These are phyloP conservation scores for Puya raimondii DNA, from an alignment of 176 grass and related monocot genomes.

Conservation along the genomic window DNA sequence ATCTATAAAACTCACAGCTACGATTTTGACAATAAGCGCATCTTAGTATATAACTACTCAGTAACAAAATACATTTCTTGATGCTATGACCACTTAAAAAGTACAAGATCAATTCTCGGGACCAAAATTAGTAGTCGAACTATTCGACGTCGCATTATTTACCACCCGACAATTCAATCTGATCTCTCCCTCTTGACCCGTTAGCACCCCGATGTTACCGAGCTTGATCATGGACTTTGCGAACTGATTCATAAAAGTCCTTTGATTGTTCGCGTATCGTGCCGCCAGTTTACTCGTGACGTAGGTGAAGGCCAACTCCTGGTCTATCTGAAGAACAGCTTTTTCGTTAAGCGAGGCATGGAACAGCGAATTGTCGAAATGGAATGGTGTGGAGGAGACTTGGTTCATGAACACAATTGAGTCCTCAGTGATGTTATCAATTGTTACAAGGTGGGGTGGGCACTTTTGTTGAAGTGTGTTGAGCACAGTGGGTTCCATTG, in stretches of 20 bases:
- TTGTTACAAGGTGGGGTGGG: constrained; percentile 6
- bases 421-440: constrained; percentile 12
- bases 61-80: neutral
- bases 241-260: neutral
- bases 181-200: constrained; percentile 16
- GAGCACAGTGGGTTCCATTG: constrained; percentile 27
- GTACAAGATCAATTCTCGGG: neutral
- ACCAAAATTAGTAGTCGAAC: neutral
- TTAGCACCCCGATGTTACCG: constrained; percentile 3
- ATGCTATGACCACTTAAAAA: neutral
- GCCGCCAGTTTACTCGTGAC: neutral
- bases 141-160: neutral
- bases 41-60: neutral
- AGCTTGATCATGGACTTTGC: constrained; percentile 22
- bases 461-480: constrained; percentile 4
- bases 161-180: constrained; percentile 9
- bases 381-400: neutral
- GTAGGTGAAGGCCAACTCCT: constrained; percentile 15
- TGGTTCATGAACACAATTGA: constrained; percentile 11
- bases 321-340: constrained; percentile 15
- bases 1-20: too few species aligned
- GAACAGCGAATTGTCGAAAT: constrained; percentile 5
- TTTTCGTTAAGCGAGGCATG: neutral
- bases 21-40: too few species aligned
- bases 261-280: constrained; percentile 1